Evolutionary conservation across 768 basidiomycete genomes (phyloP).

Genomic region (Bullera alba): DNA sequence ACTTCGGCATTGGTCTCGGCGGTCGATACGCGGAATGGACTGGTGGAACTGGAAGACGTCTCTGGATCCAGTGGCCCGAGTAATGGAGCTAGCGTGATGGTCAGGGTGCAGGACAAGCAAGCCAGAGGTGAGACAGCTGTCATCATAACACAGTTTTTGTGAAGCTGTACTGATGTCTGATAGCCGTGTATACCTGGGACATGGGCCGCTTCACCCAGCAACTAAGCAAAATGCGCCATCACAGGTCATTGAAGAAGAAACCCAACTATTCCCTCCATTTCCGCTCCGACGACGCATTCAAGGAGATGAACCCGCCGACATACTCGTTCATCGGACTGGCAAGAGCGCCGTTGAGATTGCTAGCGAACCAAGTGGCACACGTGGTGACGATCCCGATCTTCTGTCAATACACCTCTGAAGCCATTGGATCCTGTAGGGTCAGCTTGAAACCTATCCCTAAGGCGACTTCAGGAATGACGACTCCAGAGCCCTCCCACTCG

Average conservation of each 20-base stretch:
- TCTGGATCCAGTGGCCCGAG: conserved; percentile 69
- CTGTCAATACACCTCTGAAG: conserved; percentile 88
- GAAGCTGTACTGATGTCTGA: no score
- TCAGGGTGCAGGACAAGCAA: conserved; percentile 85
- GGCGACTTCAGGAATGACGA: conserved; percentile 43
- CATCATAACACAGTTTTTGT: no score
- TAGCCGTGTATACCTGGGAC: conserved; percentile 86
- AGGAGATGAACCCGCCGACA: conserved; percentile 74
- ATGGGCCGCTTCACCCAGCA: conserved; percentile 80
- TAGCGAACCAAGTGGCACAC: conserved; percentile 68
- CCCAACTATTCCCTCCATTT: conserved; percentile 93
- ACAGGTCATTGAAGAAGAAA: conserved; percentile 79
- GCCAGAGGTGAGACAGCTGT: conserved; percentile 51
- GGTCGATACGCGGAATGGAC: conserved; percentile 73
- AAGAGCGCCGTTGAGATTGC: conserved; percentile 68
- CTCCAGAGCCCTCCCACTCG: conserved; percentile 14
- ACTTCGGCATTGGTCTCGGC: conserved; percentile 72
- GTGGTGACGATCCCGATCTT: conserved; percentile 77
- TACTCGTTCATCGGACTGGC: conserved; percentile 91
- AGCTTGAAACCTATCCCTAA: conserved; percentile 66
- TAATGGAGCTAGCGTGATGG: conserved; percentile 72
- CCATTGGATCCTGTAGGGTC: conserved; percentile 87
- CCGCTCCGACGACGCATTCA: conserved; percentile 86
- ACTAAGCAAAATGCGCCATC: conserved; percentile 84
- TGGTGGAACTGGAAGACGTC: conserved; percentile 88